A percentile compares a stretch with the other conserved stretches of the same genome.
Conservation (phyloP, 805 yeast genomes). For the Cyberlindnera galapagoensis region DNA sequence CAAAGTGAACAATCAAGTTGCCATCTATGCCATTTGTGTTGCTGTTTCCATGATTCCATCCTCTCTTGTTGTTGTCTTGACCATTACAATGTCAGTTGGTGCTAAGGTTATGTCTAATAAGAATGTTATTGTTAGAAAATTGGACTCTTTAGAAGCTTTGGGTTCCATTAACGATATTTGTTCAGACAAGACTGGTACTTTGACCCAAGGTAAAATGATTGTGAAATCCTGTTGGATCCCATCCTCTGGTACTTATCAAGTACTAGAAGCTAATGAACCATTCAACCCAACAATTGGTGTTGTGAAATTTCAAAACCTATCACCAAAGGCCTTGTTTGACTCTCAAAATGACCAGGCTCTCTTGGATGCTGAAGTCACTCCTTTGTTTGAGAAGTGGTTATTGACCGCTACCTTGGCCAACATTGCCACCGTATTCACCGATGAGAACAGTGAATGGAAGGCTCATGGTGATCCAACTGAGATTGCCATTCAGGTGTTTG, state of each 20-base stretch:
- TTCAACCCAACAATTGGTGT: conserved; percentile 58
- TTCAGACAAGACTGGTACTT: conserved; percentile 79
- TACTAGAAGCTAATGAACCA: conserved; percentile 52
- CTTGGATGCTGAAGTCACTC: neutral
- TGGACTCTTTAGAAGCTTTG: conserved; percentile 71
- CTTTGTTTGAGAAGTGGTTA: conserved; percentile 40
- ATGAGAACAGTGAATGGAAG: conserved; percentile 49
- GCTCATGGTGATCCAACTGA: conserved; percentile 90
- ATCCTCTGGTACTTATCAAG: conserved; percentile 47
- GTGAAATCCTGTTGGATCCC: conserved; percentile 68
- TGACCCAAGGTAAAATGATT: conserved; percentile 76
- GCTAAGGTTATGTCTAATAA: conserved; percentile 63
- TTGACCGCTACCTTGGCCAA: conserved; percentile 71
- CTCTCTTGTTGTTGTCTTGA: conserved; percentile 69
- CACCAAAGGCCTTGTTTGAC: conserved; percentile 20
- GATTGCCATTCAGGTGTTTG: conserved; percentile 78
- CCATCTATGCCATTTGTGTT: conserved; percentile 83
- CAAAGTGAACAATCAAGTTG: conserved; percentile 70
- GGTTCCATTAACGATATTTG: conserved; percentile 78
- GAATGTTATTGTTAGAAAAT: conserved; percentile 67
- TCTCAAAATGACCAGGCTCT: conserved; percentile 8
- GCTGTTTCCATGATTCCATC: conserved; percentile 77
- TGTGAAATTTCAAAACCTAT: conserved; percentile 16
- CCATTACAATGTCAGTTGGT: conserved; percentile 81
- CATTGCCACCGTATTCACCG: conserved; percentile 58